Conservation (phyloP, 2,329 filamentous ascomycete species). For the Pyricularia pennisetigena region DNA sequence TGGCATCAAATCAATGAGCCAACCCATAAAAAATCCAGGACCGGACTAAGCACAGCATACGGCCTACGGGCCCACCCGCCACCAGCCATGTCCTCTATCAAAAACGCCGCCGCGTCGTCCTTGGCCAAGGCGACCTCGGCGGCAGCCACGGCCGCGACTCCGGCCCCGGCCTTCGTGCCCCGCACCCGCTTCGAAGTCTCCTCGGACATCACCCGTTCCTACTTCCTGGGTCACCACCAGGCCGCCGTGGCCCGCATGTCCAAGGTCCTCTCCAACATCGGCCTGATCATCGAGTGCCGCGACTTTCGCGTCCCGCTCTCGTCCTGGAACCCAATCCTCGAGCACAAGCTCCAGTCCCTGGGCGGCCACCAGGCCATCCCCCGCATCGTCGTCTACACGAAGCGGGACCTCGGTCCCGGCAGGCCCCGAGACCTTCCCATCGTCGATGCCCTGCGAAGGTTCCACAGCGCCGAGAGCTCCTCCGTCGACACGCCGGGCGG, state of each 20-base stretch:
- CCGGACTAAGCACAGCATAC: neutral
- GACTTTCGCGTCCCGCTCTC: conserved; percentile 87
- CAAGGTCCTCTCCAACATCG: conserved; percentile 66
- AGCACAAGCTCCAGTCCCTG: conserved; percentile 64
- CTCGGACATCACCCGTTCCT: conserved; percentile 69
- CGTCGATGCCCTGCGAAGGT: conserved; percentile 18
- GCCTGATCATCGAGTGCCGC: conserved; percentile 87
- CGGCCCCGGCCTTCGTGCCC: conserved; percentile 53
- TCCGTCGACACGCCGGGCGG: conserved; percentile 1
- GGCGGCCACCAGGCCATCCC: conserved; percentile 43
- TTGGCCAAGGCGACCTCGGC: neutral
- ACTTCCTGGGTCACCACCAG: conserved; percentile 89
- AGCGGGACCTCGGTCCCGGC: conserved; percentile 58
- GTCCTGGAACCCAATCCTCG: conserved; percentile 83
- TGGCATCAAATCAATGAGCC: neutral
- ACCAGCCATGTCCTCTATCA: neutral
- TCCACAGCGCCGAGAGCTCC: conserved; percentile 29
- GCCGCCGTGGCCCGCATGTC: conserved; percentile 77
- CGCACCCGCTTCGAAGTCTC: conserved; percentile 65
- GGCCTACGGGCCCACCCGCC: neutral
- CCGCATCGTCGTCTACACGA: conserved; percentile 84
- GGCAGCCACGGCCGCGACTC: conserved; percentile 3
- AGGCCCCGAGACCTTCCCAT: conserved; percentile 11
- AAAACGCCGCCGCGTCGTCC: neutral
- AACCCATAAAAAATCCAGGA: neutral